Base-by-base conservation (phyloP, 768 basidiomycete genomes). In the Trametopsis cervina region DNA sequence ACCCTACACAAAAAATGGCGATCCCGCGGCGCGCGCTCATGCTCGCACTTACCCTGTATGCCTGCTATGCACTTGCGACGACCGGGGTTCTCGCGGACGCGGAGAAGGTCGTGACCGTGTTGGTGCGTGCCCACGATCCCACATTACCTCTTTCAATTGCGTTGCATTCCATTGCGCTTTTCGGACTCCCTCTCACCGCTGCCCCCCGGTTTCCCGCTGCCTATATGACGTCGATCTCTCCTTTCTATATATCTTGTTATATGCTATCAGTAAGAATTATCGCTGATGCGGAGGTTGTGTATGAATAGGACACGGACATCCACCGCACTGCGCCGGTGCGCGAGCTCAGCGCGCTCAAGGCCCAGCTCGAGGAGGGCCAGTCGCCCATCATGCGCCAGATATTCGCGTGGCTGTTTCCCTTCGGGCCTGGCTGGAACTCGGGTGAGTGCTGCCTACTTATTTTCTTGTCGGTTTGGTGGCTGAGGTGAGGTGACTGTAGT, bases 401-500 rank as follows among this genome's bases (percentile, higher is more conserved):
- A 27, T 94, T 94, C 66, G 71, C 76, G 4, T 78, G 78, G 69
- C 67, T 93, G 49, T 95, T 95, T 61, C 91, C 91, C 27, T 95
- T 94, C 60, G 86, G 88, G 26, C 90, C 89, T 50, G 91, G 80
- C 5, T 89, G 83, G 83, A 93, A 92, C 65, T 85, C 88, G 33
- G 74, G 77, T 77, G 45, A 54, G 70, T 63, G 22, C 18, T 29
- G 26, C 1, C 40, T 15, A 33, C 15, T 15, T 15, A 33, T 7
- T 15, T 33, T 33, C 29, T 33, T 15, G 9, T 15, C 29, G 7
- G 9, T 33, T 33, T 3, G 24, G 15, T 41, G 23, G 58, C 27
- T 40, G 24, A 54, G 77, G 79, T 96, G 47, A 4, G 24, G 15
- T 41, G 23, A 58, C 27, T 40, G 24, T 54, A 78, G 79, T 96